These are phyloP conservation scores for Ascochyta lentis DNA, from an alignment of 2,329 filamentous ascomycete genomes.

Conservation along the genomic window DNA sequence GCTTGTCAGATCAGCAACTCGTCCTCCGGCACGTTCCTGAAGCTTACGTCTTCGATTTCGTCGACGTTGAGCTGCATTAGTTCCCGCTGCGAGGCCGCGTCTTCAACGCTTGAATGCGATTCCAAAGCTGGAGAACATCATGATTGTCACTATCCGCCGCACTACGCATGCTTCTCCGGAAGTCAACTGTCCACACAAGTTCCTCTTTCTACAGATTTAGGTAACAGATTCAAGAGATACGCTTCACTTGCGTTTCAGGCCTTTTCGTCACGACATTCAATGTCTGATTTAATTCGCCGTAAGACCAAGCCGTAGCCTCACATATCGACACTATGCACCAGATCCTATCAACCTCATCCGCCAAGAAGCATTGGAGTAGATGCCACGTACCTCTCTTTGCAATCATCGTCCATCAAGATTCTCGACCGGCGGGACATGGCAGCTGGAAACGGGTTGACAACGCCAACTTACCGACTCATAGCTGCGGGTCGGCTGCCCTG, in stretches of 20 bases:
- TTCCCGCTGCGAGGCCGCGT: slow-evolving; percentile 2
- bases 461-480: not conserved
- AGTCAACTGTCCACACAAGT: too few relatives aligned
- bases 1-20: not conserved
- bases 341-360: not conserved
- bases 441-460: not conserved
- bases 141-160: too few relatives aligned
- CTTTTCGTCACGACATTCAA: too few relatives aligned
- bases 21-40: not conserved
- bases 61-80: not conserved
- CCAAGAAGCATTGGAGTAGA: not conserved
- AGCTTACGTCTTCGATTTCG: not conserved
- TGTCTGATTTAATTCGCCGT: too few relatives aligned
- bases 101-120: not conserved
- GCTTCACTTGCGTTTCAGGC: too few relatives aligned
- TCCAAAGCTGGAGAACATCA: not conserved
- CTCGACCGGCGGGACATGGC: not conserved
- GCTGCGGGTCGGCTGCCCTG: not conserved
- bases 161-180: too few relatives aligned
- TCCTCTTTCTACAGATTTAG: too few relatives aligned
- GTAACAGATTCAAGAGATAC: too few relatives aligned
- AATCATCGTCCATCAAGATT: not conserved
- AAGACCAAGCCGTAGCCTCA: too few relatives aligned
- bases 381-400: not conserved
- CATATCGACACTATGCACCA: not conserved